A percentile compares a stretch with the other conserved stretches of the same genome.
These are phyloP conservation scores for Setaria viridis DNA, from an alignment of 202 grass and related monocot genomes.

Conservation along the genomic window DNA sequence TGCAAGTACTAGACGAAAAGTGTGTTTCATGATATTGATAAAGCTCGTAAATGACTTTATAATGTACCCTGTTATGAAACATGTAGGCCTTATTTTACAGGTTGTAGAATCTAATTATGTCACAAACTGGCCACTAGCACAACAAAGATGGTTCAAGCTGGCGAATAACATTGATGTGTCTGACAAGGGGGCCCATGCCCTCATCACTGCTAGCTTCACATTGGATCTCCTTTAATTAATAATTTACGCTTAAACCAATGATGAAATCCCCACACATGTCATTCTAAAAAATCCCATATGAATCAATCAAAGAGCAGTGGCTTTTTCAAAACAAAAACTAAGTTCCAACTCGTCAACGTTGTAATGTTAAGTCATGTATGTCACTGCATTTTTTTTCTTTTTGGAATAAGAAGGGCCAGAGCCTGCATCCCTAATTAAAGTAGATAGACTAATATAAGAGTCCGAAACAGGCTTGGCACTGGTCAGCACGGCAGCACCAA, in stretches of 20 bases:
- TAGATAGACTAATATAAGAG: constrained; percentile 5
- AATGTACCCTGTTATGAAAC: neutral
- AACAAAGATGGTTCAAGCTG: neutral
- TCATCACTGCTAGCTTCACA: neutral
- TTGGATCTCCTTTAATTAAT: neutral
- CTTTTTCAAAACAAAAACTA: neutral
- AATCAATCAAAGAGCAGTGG: neutral
- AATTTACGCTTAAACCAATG: neutral
- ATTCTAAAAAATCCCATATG: neutral
- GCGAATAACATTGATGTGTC: neutral
- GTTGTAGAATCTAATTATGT: neutral
- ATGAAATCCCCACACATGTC: neutral
- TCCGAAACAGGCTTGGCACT: neutral
- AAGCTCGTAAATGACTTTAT: constrained; percentile 1
- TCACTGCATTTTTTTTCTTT: neutral
- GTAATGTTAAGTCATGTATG: constrained; percentile 5
- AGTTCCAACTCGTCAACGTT: constrained; percentile 3
- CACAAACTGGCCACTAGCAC: neutral
- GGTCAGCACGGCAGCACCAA: no score
- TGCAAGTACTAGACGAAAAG: constrained; percentile 24
- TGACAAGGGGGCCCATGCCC: no score
- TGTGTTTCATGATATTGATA: neutral
- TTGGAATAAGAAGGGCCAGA: neutral
- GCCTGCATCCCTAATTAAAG: neutral
- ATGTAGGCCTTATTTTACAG: neutral